phyloP scores from a whole-genome alignment of 805 yeast genomes.

The Starmerella lactis-condensi region DNA sequence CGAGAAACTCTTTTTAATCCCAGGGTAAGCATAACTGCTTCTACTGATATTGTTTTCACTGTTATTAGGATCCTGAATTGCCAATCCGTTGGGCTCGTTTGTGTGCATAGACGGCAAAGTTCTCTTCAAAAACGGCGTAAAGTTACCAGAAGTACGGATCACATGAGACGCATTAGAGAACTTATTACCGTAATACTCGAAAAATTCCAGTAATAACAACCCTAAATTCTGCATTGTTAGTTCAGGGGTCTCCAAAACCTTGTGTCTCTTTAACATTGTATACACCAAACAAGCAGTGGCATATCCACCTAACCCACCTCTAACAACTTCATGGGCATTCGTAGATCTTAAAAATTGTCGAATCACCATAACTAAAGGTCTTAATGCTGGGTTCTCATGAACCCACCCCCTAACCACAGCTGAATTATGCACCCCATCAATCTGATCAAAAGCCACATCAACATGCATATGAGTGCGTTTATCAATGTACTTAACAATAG shows the following conservation, averaged over 20 bases:
- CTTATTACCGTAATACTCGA: conserved; percentile 76
- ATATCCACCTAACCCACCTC: conserved; percentile 90
- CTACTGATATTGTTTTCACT: conserved; percentile 65
- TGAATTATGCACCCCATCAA: conserved; percentile 71
- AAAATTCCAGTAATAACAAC: conserved; percentile 69
- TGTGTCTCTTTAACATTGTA: conserved; percentile 65
- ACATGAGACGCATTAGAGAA: conserved; percentile 72
- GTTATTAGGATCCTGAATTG: conserved; percentile 82
- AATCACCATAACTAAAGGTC: conserved; percentile 63
- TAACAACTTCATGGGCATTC: conserved; percentile 65
- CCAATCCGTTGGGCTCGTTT: conserved; percentile 33
- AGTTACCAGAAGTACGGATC: conserved; percentile 41
- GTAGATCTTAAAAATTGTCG: conserved; percentile 73
- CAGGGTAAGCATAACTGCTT: conserved; percentile 63
- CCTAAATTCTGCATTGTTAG: conserved; percentile 59
- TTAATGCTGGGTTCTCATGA: conserved; percentile 49
- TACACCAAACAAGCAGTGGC: conserved; percentile 75
- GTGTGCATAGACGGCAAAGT: conserved; percentile 34
- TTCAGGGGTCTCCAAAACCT: conserved; percentile 27
- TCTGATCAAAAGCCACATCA: conserved; percentile 77
- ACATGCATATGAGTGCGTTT: conserved; percentile 50
- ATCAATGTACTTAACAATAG: conserved; percentile 81
- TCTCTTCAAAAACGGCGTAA: conserved; percentile 42
- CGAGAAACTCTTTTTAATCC: conserved; percentile 57
- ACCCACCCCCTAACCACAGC: conserved; percentile 60